Percentiles rank a stretch among this genome's conserved stretches.
Conservation (phyloP, 148 eudicot genomes). For the Gaultheria prostrata region DNA sequence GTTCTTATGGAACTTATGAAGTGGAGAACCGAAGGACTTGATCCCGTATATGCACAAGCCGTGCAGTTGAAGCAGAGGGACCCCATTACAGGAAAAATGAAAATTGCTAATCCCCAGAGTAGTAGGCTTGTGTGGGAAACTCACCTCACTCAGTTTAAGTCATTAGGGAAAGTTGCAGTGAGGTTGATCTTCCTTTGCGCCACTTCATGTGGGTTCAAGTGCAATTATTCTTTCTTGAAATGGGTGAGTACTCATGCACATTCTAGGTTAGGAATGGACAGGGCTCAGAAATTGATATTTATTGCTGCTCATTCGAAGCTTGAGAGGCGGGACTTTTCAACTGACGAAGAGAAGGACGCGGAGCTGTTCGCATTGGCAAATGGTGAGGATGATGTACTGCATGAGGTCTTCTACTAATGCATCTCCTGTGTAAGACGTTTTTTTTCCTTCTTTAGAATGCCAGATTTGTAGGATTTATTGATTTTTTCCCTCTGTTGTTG, state of each 20-base stretch:
- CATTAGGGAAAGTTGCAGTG: constrained; percentile 80
- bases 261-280: constrained; percentile 59
- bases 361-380: constrained; percentile 60
- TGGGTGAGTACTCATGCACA: constrained; percentile 49
- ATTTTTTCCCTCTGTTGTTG: constrained; percentile 26
- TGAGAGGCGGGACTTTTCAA: constrained; percentile 60
- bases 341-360: constrained; percentile 71
- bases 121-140: constrained; percentile 99
- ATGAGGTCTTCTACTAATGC: constrained; percentile 82
- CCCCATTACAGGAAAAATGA: constrained; percentile 75
- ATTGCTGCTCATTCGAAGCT: constrained; percentile 78
- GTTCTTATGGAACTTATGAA: constrained; percentile 91
- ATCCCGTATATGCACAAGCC: constrained; percentile 93
- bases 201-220: constrained; percentile 71
- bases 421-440: constrained; percentile 49
- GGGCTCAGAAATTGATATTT: constrained; percentile 81
- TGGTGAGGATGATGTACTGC: constrained; percentile 79
- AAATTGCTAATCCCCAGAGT: constrained; percentile 75
- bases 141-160: constrained; percentile 72
- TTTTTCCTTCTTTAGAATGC: constrained; percentile 22
- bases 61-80: constrained; percentile 90
- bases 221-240: constrained; percentile 48
- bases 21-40: constrained; percentile 94
- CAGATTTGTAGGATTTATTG: constrained; percentile 42
- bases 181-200: constrained; percentile 86